Conservation (phyloP, 352 stramenopile species). For the Plasmopara muralis region DNA sequence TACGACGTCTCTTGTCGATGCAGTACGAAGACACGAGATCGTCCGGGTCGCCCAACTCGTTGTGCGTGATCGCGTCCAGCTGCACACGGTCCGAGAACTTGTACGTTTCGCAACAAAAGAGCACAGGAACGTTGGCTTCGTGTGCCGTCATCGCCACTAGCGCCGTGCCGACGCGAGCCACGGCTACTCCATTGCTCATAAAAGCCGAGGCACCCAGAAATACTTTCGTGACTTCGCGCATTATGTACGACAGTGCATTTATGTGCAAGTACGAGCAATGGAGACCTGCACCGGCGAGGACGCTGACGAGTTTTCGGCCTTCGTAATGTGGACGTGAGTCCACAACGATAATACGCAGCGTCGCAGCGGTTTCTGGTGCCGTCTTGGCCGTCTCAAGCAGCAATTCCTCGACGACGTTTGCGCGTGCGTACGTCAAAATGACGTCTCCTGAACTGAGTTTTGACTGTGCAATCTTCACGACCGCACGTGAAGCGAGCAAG, state of each 20-base stretch:
- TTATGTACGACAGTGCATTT: constrained; percentile 93
- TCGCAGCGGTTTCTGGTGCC: constrained; percentile 21
- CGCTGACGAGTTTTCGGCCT: constrained; percentile 73
- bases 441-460: constrained; percentile 92
- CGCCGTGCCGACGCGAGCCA: constrained; percentile 88
- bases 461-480: constrained; percentile 78
- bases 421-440: constrained; percentile 92
- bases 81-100: constrained; percentile 96
- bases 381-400: constrained; percentile 50
- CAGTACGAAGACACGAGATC: constrained; percentile 66
- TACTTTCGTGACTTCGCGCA: constrained; percentile 95
- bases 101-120: constrained; percentile 99
- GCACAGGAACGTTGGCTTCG: constrained; percentile 90
- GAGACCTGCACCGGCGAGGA: constrained; percentile 62
- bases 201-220: constrained; percentile 92
- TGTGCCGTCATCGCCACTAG: constrained; percentile 90
- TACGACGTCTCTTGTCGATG: constrained; percentile 39
- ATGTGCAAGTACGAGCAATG: constrained; percentile 92
- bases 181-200: constrained; percentile 93
- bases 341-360: constrained; percentile 91
- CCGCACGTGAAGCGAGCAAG: constrained; percentile 85
- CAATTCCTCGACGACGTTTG: constrained; percentile 88
- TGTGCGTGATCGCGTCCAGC: constrained; percentile 96
- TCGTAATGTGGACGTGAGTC: constrained; percentile 87
- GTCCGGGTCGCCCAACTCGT: constrained; percentile 95